Evolutionary conservation across 345 rosid genomes (phyloP), one percentile per base, ranked within the genome.

Genomic region (Eucalyptus paniculata): DNA sequence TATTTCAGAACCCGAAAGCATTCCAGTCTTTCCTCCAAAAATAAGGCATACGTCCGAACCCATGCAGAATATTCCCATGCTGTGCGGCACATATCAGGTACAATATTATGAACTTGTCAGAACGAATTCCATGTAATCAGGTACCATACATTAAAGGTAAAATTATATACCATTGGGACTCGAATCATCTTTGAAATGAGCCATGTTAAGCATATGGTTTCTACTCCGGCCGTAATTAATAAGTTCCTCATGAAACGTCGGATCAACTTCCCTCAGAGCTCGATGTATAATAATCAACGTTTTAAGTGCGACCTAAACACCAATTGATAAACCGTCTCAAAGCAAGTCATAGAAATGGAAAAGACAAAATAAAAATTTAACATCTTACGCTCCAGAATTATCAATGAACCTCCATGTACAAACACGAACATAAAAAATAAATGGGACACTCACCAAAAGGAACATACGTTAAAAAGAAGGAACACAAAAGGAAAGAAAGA

Each of bases 61-160:
- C 99, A 97, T 42, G 97, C 94, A 90, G 99, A 98, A 92, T 95
- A 98, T 89, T 94, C 98, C 99, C 99, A 97, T 56, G 99, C 99
- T 98, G 90, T 91, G 91, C 15, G 89, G 58, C 81, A 47, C 80
- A 47, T 89, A 86, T 86, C 42, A 86, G 89, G 54, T 89, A 88
- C 88, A 16, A 47, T 87, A 19, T 77, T 82, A 30, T 77, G 32
- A 49, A 86, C 54, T 72, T n/a, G 83, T 91, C 83, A 50, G 81
- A 86, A 90, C 49, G 3, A 40, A 77, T 40, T 40, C 42, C 30
- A 40, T 11, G 47, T 77, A 21, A 40, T 77, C 30, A 40, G 13
- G 85, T 40, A 77, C 47, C 47, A 40, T 21, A 77, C 47, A 21
- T 21, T 19, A 77, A 77, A 77, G 30, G 9, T 40, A 42, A 40